phyloP scores from a whole-genome alignment of 768 basidiomycete genomes.

The Mycena rebaudengoi region DNA sequence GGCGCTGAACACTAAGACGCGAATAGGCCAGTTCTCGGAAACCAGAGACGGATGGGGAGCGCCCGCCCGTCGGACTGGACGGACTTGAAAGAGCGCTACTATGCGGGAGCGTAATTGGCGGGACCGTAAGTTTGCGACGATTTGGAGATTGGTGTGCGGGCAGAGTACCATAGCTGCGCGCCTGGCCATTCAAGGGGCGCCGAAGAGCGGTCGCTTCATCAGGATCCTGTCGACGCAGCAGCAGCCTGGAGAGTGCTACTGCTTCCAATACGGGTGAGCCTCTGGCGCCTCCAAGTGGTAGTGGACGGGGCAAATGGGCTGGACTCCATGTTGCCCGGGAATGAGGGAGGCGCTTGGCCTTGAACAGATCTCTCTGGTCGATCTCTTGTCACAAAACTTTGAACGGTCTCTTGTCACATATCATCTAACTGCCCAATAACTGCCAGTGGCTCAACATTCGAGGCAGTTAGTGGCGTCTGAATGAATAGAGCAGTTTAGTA shows the following conservation, averaged over 20 bases:
- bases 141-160: conserved; percentile 37
- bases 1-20: conserved; percentile 59
- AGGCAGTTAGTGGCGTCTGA: too few species aligned
- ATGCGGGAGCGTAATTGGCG: conserved; percentile 41
- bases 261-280: conserved; percentile 65
- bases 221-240: conserved; percentile 24
- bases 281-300: conserved; percentile 67
- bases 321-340: too few species aligned
- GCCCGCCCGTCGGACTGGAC: conserved; percentile 41
- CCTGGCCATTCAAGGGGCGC: conserved; percentile 31
- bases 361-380: too few species aligned
- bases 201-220: conserved; percentile 48
- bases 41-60: conserved; percentile 46
- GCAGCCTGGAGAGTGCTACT: conserved; percentile 29
- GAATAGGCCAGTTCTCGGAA: conserved; percentile 51
- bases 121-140: conserved; percentile 34
- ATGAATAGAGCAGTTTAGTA: too few species aligned
- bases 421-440: too few species aligned
- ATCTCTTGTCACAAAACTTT: too few species aligned
- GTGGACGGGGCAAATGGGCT: conserved; percentile 59
- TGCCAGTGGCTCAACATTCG: too few species aligned
- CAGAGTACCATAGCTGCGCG: conserved; percentile 71
- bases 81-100: conserved; percentile 51
- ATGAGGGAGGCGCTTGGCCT: too few species aligned
- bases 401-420: too few species aligned